Evolutionary conservation across 2,329 filamentous ascomycete genomes (phyloP), one percentile per base, ranked within the genome.

Genomic region (Ambrosiella cleistominuta): DNA sequence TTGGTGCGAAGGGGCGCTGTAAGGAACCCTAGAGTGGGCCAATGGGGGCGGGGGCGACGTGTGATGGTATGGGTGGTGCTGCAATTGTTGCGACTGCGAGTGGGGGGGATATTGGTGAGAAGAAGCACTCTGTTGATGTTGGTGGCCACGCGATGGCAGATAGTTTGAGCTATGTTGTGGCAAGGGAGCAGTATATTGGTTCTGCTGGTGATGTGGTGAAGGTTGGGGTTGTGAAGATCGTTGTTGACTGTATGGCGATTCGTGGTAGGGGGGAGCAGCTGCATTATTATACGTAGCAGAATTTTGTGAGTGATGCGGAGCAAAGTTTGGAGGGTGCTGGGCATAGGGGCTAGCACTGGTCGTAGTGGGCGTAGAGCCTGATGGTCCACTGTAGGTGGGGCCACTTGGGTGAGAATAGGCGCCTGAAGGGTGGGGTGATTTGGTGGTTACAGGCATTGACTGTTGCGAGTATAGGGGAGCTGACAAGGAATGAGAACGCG

Each of bases 11-110:
- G 50, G 40, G 12, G 49, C 50, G 56, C 49, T 47, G 40, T 38
- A 52, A n/a, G 17, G 56, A 57, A 44, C 35, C n/a, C 45, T 37
- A 39, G 37, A 50, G 37, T 47, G 44, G 63, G 63, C 5, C 62
- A 63, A 58, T 65, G 66, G 37, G 63, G 63, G 7, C 62, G 64
- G 59, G 65, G 67, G 37, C 58, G 49, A 58, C 64, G 61, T 53
- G 63, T 63, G 56, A 61, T 59, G 54, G 6, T 13, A 17, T 47
- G 44, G 44, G 13, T 55, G 54, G 11, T 54, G 54, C 13, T 57
- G 56, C 17, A 49, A 42, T 35, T 54, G 57, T 57, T 40, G 57
- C 13, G 56, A 55, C 49, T 57, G 49, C 1, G 54, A 57, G 13
- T 61, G 57, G 4, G 55, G 35, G 11, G 47, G 54, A 39, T 54